Conservation (phyloP, 805 yeast species). For the Zygoascus bituminiphila region DNA sequence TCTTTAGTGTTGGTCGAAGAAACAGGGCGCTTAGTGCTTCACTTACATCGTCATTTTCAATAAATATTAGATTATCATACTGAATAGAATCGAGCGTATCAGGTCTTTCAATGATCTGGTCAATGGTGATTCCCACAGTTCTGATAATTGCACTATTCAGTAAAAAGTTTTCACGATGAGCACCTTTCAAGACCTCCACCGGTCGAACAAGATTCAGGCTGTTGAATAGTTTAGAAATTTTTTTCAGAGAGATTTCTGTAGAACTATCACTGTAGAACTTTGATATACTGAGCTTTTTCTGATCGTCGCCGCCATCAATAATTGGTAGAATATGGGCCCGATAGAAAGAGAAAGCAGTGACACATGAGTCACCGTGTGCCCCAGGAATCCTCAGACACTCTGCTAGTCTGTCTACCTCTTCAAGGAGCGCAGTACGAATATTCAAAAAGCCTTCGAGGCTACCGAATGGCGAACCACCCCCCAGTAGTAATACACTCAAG, state of each 20-base stretch:
- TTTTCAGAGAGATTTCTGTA: neutral
- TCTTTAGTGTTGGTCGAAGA: constrained; percentile 21
- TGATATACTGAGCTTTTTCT: neutral
- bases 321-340: constrained; percentile 15
- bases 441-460: constrained; percentile 16
- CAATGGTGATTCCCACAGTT: neutral
- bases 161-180: neutral
- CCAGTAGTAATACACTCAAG: constrained; percentile 16
- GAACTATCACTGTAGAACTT: neutral
- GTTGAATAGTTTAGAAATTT: constrained; percentile 21
- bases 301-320: neutral
- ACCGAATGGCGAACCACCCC: neutral
- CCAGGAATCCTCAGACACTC: constrained; percentile 26
- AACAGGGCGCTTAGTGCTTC: constrained; percentile 27
- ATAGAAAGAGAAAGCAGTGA: constrained; percentile 32
- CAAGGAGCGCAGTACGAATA: constrained; percentile 14
- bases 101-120: constrained; percentile 5
- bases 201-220: constrained; percentile 24
- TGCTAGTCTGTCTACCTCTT: constrained; percentile 29
- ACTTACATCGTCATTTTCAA: constrained; percentile 30
- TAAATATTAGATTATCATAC: constrained; percentile 28
- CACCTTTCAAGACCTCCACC: constrained; percentile 20
- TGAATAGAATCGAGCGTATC: constrained; percentile 19
- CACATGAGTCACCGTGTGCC: constrained; percentile 32
- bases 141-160: neutral